phyloP scores from a whole-genome alignment of 192 early-diverging fungal species.

The Haplosporangium gracile region DNA sequence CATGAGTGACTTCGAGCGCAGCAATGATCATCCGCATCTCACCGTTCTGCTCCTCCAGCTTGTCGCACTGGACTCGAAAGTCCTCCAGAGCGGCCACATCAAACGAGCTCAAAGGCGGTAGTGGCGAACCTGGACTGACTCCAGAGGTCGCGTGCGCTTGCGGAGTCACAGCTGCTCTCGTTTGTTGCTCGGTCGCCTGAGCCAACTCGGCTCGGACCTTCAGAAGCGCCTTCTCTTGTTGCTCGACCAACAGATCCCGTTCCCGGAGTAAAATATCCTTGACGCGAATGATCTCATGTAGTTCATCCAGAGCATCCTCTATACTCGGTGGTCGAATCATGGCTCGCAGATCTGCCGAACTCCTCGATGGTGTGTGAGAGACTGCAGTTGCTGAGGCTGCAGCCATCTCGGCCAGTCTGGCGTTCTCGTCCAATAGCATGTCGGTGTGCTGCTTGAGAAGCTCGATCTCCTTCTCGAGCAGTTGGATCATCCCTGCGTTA shows the following conservation, averaged over 20 bases:
- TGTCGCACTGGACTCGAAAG: constrained; percentile 32
- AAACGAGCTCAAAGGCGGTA: constrained; percentile 17
- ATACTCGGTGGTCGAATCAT: constrained; percentile 11
- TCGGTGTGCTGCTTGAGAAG: constrained; percentile 52
- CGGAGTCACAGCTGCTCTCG: neutral
- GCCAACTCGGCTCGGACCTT: constrained; percentile 6
- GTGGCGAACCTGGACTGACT: neutral
- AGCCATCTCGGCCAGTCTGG: constrained; percentile 31
- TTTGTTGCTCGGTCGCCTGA: neutral
- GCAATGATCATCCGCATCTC: constrained; percentile 52
- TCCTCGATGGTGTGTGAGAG: neutral
- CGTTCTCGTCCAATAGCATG: constrained; percentile 46
- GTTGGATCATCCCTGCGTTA: constrained; percentile 29
- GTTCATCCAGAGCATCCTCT: constrained; percentile 26
- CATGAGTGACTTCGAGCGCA: constrained; percentile 35
- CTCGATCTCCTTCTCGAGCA: constrained; percentile 58
- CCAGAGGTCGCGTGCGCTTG: neutral
- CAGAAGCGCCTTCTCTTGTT: constrained; percentile 21
- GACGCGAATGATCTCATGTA: constrained; percentile 40
- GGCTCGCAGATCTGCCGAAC: neutral
- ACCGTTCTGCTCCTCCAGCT: constrained; percentile 46
- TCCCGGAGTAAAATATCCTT: constrained; percentile 43
- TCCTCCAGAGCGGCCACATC: constrained; percentile 34
- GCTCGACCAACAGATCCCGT: constrained; percentile 25
- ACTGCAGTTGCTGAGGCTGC: constrained; percentile 17